These are phyloP conservation scores for Paecilomyces sp. DNA, from an alignment of 2,329 filamentous ascomycete genomes.

Conservation along the genomic window DNA sequence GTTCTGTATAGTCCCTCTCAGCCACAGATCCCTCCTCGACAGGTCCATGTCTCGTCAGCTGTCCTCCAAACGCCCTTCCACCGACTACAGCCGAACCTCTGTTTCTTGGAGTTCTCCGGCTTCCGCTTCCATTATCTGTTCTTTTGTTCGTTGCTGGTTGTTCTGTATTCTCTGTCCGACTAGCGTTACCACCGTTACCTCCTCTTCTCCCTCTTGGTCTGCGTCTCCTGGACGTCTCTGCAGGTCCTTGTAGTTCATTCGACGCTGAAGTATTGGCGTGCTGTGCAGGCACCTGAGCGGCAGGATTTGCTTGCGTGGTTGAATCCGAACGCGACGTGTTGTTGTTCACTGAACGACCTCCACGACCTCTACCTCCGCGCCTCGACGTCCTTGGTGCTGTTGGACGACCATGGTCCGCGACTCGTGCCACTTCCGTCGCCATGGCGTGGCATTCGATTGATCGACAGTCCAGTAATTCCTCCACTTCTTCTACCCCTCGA, in stretches of 20 bases:
- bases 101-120: neutral
- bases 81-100: neutral
- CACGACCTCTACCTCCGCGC: neutral
- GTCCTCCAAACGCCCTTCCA: neutral
- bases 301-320: neutral
- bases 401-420: neutral
- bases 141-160: neutral
- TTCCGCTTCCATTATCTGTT: neutral
- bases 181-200: neutral
- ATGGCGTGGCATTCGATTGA: neutral
- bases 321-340: neutral
- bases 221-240: neutral
- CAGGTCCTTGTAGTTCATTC: neutral
- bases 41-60: neutral
- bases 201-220: neutral
- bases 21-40: neutral
- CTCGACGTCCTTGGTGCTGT: neutral
- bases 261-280: neutral
- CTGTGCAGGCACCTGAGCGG: neutral
- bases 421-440: neutral
- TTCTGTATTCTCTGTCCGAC: neutral
- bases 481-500: neutral
- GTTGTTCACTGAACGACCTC: neutral
- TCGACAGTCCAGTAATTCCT: neutral
- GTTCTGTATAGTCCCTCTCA: neutral